Evolutionary conservation across 2,329 filamentous ascomycete genomes (phyloP).

Genomic region (Sporothrix globosa): DNA sequence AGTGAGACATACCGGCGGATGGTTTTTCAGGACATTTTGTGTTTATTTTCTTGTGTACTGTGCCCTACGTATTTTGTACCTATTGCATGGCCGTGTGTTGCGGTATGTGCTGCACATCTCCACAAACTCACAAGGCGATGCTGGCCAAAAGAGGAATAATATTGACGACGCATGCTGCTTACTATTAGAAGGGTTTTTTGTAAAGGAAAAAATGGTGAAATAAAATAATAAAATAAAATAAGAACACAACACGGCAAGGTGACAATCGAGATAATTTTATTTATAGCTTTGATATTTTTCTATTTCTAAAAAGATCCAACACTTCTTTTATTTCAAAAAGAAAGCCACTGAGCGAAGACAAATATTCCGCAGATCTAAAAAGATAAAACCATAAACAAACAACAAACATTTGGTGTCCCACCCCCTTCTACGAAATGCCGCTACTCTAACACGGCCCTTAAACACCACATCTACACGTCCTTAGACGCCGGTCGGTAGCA

Average conservation of each 20-base stretch:
- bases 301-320: background rate
- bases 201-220: background rate
- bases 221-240: no score
- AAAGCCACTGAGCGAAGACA: no score
- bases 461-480: no score
- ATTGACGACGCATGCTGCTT: no score
- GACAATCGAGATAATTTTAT: background rate
- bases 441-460: no score
- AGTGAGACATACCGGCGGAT: constrained; percentile 17
- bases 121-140: background rate
- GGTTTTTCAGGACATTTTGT: constrained; percentile 16
- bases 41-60: background rate
- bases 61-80: background rate
- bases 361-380: background rate
- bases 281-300: background rate
- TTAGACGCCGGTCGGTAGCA: background rate
- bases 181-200: background rate
- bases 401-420: no score
- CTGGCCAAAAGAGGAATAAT: no score
- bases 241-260: no score
- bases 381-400: no score
- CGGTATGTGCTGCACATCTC: no score
- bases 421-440: no score
- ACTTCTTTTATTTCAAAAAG: background rate
- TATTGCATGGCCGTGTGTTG: no score